Evolutionary conservation across 2,329 filamentous ascomycete genomes (phyloP), one percentile per base, ranked within the genome.

Genomic region (Aureobasidium sp.): DNA sequence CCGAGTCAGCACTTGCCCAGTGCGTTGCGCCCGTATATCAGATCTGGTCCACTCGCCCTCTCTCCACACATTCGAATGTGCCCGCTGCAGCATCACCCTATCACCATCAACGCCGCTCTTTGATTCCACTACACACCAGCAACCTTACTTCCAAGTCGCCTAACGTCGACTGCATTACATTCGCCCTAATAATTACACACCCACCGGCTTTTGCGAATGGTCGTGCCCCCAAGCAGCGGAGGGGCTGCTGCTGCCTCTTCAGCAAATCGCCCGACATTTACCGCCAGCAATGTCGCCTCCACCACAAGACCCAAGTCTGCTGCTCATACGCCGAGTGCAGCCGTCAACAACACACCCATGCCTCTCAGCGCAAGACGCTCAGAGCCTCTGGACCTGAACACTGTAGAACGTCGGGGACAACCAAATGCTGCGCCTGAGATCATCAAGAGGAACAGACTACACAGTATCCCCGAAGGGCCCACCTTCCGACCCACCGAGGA

Each of bases 401-500:
- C 91, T 0, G 94, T 99, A 64, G 94, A 97, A 78, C 88, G 93
- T 70, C 87, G 91, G 74, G 92, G 91, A 58, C 89, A 94, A 68
- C 84, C 90, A 27, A 90, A 85, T 33, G 85, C 88, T 57, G 85
- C 85, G 67, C 85, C 88, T 70, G 90, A 96, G 71, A 82, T 86
- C 44, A 61, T 82, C n/a, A 90, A 90, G 74, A 86, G 87, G 72
- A 85, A 84, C 68, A 85, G 94, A 57, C 89, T 90, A 40, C 91
- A 96, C 75, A 91, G 87, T 47, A 82, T 99, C 45, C 83, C 89
- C 66, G 93, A 97, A 72, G 93, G 94, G 31, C 93, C 93, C 2
- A 94, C 91, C 5, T 99, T 91, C 74, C 82, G 86, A 66, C 94
- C 94, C 35, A 96, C 90, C 0, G 87, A 91, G 67, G 92, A 97